Conservation (phyloP, 805 yeast species). For the Sungouiella blattae region DNA sequence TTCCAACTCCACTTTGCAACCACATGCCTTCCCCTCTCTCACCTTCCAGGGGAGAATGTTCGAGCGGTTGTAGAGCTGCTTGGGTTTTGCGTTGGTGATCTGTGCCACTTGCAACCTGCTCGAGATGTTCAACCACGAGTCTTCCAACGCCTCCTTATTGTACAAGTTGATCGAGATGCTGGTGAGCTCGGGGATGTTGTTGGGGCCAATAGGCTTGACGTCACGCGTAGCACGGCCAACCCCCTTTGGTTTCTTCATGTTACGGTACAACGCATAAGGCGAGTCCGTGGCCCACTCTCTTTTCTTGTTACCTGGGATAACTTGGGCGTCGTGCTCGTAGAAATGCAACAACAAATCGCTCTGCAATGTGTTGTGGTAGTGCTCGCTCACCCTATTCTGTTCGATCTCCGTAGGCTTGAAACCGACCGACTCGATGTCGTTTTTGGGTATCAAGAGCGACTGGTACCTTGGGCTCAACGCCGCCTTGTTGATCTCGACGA, state of each 20-base stretch:
- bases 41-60: slow-evolving; percentile 84
- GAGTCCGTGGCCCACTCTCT: slow-evolving; percentile 85
- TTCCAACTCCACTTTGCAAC: slow-evolving; percentile 73
- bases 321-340: slow-evolving; percentile 62
- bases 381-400: slow-evolving; percentile 76
- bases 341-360: slow-evolving; percentile 75
- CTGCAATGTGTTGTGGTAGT: slow-evolving; percentile 69
- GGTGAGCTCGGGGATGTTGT: slow-evolving; percentile 68
- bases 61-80: slow-evolving; percentile 65
- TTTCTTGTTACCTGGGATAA: slow-evolving; percentile 60
- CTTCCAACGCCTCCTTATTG: slow-evolving; percentile 66
- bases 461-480: slow-evolving; percentile 73
- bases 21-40: slow-evolving; percentile 86
- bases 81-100: slow-evolving; percentile 87
- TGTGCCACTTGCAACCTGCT: slow-evolving; percentile 83
- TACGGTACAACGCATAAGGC: slow-evolving; percentile 86
- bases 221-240: slow-evolving; percentile 71
- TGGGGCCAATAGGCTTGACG: slow-evolving; percentile 59
- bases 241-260: slow-evolving; percentile 72
- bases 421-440: slow-evolving; percentile 76
- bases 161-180: slow-evolving; percentile 74
- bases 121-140: slow-evolving; percentile 68
- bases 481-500: slow-evolving; percentile 69
- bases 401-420: slow-evolving; percentile 71
- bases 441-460: slow-evolving; percentile 59